Percentiles rank a stretch among this genome's conserved stretches.
These are phyloP conservation scores for Phlebopus sp. DNA, from an alignment of 1,284 basidiomycete species.

Conservation along the genomic window DNA sequence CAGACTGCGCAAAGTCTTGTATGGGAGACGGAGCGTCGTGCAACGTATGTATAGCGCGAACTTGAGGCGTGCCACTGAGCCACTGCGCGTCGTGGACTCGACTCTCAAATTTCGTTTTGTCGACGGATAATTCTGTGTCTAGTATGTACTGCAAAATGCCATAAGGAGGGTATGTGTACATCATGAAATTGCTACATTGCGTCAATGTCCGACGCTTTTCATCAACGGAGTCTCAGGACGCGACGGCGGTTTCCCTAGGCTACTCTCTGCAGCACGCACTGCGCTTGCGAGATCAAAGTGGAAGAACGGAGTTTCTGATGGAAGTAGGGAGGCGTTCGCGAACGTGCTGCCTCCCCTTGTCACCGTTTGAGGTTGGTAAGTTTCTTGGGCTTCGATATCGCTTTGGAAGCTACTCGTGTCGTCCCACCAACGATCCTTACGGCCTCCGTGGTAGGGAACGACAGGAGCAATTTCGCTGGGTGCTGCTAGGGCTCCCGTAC, in stretches of 20 bases:
- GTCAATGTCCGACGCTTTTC: slow-evolving; percentile 13
- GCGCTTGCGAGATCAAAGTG: slow-evolving; percentile 80
- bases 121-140: no score
- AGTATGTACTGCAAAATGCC: not conserved
- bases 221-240: slow-evolving; percentile 6
- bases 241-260: slow-evolving; percentile 4
- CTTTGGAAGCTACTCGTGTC: slow-evolving; percentile 7
- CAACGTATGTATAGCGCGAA: no score
- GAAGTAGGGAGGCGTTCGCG: slow-evolving; percentile 42
- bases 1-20: not conserved
- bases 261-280: slow-evolving; percentile 64
- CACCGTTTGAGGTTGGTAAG: slow-evolving; percentile 12
- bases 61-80: no score
- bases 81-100: no score
- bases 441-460: slow-evolving; percentile 56
- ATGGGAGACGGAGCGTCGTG: no score
- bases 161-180: not conserved
- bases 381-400: slow-evolving; percentile 40
- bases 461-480: slow-evolving; percentile 73
- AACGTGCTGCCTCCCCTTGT: slow-evolving; percentile 1
- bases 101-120: no score
- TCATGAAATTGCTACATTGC: not conserved
- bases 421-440: slow-evolving; percentile 21
- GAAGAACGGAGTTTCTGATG: slow-evolving; percentile 77
- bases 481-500: slow-evolving; percentile 48